phyloP scores from a whole-genome alignment of 1,284 basidiomycete genomes.

The Irpex lacteus region DNA sequence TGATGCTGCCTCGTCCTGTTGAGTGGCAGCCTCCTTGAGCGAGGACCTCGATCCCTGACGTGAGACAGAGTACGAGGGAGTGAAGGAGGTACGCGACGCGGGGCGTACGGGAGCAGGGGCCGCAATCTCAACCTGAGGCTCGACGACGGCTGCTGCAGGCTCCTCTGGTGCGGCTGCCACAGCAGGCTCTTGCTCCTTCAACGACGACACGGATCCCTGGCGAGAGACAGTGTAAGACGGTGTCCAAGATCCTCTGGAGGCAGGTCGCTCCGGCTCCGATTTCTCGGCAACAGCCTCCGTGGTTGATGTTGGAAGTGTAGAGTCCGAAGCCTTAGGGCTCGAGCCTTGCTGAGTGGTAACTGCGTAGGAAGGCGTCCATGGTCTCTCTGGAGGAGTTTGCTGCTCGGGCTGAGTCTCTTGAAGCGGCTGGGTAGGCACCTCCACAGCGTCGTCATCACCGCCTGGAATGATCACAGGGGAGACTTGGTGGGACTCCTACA shows the following conservation, averaged over 20 bases:
- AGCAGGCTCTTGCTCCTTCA: not conserved
- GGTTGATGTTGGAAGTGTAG: not conserved
- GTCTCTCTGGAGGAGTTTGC: slow-evolving; percentile 5
- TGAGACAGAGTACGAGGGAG: slow-evolving; percentile 18
- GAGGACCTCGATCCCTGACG: slow-evolving; percentile 5
- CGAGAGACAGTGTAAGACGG: not conserved
- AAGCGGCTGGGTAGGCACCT: not conserved
- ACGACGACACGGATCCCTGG: not conserved
- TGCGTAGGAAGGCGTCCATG: slow-evolving; percentile 20
- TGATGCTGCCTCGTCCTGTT: not conserved
- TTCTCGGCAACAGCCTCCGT: not conserved
- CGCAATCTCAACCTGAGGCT: not conserved
- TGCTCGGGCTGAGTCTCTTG: not conserved
- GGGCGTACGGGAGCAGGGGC: not conserved
- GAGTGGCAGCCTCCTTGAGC: not conserved
- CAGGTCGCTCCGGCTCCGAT: not conserved
- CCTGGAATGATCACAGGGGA: not conserved
- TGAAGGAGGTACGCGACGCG: slow-evolving; percentile 9
- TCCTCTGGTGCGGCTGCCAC: not conserved
- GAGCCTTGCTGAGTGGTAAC: slow-evolving; percentile 14
- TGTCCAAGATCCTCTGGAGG: not conserved
- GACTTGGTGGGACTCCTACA: not conserved
- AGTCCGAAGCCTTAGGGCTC: slow-evolving; percentile 1
- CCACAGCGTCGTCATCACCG: not conserved
- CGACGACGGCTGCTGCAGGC: not conserved